Percentiles rank a stretch among this genome's conserved stretches.
Evolutionary conservation across 306 rosid species (phyloP).

Genomic region (Cyamopsis tetragonoloba): DNA sequence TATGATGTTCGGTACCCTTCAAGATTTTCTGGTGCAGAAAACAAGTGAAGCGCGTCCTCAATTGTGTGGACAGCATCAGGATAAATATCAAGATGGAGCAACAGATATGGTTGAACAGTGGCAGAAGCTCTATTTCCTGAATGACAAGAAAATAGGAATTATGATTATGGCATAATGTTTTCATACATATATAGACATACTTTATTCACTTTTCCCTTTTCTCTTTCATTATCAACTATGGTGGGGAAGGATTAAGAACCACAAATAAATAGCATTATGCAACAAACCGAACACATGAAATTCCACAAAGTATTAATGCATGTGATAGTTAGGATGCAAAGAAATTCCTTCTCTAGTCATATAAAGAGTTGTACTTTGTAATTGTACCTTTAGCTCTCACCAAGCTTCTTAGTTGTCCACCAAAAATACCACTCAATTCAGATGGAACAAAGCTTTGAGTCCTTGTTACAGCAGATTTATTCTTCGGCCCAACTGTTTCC

Average conservation of each 20-base stretch:
- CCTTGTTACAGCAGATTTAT: conserved; percentile 93
- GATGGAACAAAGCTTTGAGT: conserved; percentile 84
- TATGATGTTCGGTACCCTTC: conserved; percentile 83
- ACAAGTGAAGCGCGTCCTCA: conserved; percentile 82
- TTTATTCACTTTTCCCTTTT: neutral
- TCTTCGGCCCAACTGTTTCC: conserved; percentile 96
- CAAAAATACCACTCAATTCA: conserved; percentile 75
- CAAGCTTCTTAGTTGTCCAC: conserved; percentile 77
- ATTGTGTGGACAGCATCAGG: conserved; percentile 70
- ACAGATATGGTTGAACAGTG: conserved; percentile 70
- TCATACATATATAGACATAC: too few species aligned
- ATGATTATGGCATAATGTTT: neutral
- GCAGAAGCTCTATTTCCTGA: conserved; percentile 57
- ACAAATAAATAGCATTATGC: neutral
- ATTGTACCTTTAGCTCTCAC: conserved; percentile 73
- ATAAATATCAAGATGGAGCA: conserved; percentile 89
- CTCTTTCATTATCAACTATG: neutral
- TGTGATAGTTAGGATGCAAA: neutral
- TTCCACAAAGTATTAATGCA: neutral
- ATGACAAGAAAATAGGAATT: neutral
- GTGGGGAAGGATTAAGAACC: neutral
- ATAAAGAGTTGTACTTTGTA: conserved; percentile 15
- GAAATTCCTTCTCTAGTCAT: neutral
- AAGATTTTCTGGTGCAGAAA: conserved; percentile 84
- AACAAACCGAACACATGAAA: neutral